A percentile compares a stretch with the other conserved stretches of the same genome.
Conservation (phyloP, 192 early-diverging fungal genomes). For the Coemansia sp. region DNA sequence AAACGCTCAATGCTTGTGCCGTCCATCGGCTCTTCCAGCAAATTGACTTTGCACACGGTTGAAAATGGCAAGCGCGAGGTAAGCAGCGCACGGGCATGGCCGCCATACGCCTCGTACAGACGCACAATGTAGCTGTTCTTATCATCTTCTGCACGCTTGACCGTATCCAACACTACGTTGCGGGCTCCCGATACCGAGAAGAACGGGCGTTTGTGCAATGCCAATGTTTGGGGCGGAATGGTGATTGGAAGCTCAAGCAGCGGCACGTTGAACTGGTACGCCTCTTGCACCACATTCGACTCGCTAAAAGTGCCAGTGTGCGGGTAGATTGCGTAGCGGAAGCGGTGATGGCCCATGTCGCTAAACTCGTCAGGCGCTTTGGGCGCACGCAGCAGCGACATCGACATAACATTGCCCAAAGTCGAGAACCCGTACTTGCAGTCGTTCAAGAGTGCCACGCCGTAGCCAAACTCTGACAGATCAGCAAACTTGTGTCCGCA, state of each 20-base stretch:
- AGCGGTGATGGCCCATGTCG: conserved; percentile 71
- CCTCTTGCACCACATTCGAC: conserved; percentile 81
- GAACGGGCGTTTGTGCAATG: conserved; percentile 6
- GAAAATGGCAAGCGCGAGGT: conserved; percentile 15
- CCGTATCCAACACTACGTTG: conserved; percentile 86
- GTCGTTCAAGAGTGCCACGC: conserved; percentile 91
- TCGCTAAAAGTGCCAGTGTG: conserved; percentile 82
- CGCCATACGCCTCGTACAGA: conserved; percentile 91
- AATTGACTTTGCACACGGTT: conserved; percentile 21
- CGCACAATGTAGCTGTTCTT: conserved; percentile 70
- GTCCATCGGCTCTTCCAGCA: conserved; percentile 34
- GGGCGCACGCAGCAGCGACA: conserved; percentile 86
- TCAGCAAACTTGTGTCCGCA: conserved; percentile 97
- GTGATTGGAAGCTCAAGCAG: conserved; percentile 56
- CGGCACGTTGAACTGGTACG: conserved; percentile 89
- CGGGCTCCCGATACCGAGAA: conserved; percentile 29
- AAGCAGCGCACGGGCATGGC: conserved; percentile 50
- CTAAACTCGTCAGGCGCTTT: conserved; percentile 69
- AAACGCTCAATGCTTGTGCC: conserved; percentile 1
- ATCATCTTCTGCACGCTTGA: conserved; percentile 86
- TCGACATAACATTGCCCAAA: conserved; percentile 73
- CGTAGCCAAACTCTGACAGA: conserved; percentile 93
- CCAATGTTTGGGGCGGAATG: background rate
- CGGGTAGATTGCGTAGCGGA: conserved; percentile 89
- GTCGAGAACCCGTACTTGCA: conserved; percentile 95